These are phyloP conservation scores for Arachis hypogaea DNA, from an alignment of 306 rosid genomes.

Conservation along the genomic window DNA sequence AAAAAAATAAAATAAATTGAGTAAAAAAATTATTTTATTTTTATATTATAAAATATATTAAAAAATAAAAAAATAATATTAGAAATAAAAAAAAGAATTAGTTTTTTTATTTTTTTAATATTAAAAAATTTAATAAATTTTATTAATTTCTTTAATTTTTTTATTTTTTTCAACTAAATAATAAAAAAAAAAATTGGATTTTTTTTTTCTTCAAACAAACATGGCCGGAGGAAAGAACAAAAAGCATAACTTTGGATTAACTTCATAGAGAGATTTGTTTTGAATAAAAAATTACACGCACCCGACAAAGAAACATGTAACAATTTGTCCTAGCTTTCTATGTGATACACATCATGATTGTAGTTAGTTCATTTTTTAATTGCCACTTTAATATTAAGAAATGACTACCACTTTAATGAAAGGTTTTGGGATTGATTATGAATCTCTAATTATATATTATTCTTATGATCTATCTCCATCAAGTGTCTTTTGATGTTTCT, in stretches of 20 bases:
- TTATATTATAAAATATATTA: too few species aligned
- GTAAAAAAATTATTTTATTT: too few species aligned
- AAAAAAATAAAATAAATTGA: too few species aligned
- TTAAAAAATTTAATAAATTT: too few species aligned
- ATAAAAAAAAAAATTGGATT: too few species aligned
- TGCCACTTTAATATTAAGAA: neutral
- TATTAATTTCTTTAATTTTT: too few species aligned
- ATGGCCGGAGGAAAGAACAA: conserved; percentile 37
- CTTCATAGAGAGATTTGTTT: conserved; percentile 42
- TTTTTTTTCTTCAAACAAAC: too few species aligned
- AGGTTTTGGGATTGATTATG: conserved; percentile 16
- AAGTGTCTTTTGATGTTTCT: neutral
- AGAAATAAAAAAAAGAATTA: too few species aligned
- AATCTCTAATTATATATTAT: conserved; percentile 4
- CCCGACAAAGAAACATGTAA: conserved; percentile 53
- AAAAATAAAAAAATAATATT: too few species aligned
- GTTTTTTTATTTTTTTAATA: too few species aligned
- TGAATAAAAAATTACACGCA: conserved; percentile 40
- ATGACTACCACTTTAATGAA: neutral
- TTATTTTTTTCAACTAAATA: too few species aligned
- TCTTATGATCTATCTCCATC: conserved; percentile 7
- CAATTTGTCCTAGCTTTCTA: conserved; percentile 19
- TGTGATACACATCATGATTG: conserved; percentile 32
- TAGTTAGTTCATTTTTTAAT: conserved; percentile 26
- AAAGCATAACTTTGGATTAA: conserved; percentile 39